Evolutionary conservation across 768 basidiomycete genomes (phyloP), one percentile per base, ranked within the genome.

Genomic region (Boletellus emodensis): DNA sequence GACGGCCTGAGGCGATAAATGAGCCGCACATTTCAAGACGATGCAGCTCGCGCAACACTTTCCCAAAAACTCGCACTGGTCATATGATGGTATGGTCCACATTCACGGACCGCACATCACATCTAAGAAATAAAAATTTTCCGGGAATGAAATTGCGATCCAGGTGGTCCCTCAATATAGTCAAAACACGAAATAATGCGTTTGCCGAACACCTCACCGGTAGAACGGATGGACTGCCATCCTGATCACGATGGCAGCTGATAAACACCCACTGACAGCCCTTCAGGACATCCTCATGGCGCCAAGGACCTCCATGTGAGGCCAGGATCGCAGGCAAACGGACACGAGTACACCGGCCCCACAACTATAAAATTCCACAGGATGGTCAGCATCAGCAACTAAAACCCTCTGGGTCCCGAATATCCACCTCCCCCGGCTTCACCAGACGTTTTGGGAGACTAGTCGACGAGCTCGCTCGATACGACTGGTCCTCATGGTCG

Each of bases 131-230:
- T 52, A 54, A 52, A 47, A 53, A 47, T 52, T 53, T 56, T 55
- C 48, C 60, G 43, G 49, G 61, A 57, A 66, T 58, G 57, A 66
- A 63, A 10, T 38, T 49, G 51, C 40, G 48, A 54, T 60, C 52
- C 49, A 56, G 60, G 48, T 49, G 48, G 48, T 47, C 60, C 50
- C 57, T 63, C 61, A 54, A 67, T 60, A 64, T 55, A 53, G 62
- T 53, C 56, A 61, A 61, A 49, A 50, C 46, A 61, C 53, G 47
- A 57, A 60, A 54, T 57, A 51, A 49, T 38, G 46, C 44, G 51
- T 48, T 63, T 61, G 52, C 59, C 59, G 59, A 53, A 56, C 57
- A 40, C 51, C 56, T 66, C 60, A 57, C 65, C 59, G 18, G 49
- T 37, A 53, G 46, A 53, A 46, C 7, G 30, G 30, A 47, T 51